A percentile compares a stretch with the other conserved stretches of the same genome.
Evolutionary conservation across 2,329 filamentous ascomycete species (phyloP).

Genomic region (Aspergillus sclerotialis): DNA sequence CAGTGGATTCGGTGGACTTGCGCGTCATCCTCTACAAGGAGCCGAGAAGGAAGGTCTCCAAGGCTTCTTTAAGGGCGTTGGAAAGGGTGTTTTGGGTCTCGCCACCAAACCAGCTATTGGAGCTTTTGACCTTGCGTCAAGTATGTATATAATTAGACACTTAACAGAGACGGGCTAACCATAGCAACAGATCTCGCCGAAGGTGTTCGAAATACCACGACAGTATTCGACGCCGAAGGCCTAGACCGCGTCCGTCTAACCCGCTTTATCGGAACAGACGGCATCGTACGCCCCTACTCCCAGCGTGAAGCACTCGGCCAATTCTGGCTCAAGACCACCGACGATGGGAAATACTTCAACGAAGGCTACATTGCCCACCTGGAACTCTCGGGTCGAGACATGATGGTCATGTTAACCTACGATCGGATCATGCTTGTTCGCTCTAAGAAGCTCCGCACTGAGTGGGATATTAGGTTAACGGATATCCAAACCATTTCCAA

Average conservation of each 20-base stretch:
- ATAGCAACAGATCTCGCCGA: constrained; percentile 65
- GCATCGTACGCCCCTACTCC: constrained; percentile 88
- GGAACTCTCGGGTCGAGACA: constrained; percentile 80
- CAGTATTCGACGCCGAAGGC: constrained; percentile 90
- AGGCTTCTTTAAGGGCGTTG: constrained; percentile 95
- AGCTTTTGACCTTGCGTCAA: constrained; percentile 92
- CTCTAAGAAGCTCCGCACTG: constrained; percentile 73
- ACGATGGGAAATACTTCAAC: constrained; percentile 96
- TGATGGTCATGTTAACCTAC: constrained; percentile 84
- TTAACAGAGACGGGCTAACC: constrained; percentile 5
- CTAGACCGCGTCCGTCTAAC: constrained; percentile 91
- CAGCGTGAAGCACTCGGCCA: constrained; percentile 93
- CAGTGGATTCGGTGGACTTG: constrained; percentile 87
- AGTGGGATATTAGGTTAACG: constrained; percentile 95
- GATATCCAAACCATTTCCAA: constrained; percentile 96
- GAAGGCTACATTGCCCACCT: constrained; percentile 96
- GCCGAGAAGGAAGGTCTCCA: constrained; percentile 91
- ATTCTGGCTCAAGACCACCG: constrained; percentile 97
- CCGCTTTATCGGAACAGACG: constrained; percentile 85
- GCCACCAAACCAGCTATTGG: constrained; percentile 96
- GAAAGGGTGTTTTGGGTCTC: constrained; percentile 88
- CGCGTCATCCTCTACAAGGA: constrained; percentile 87
- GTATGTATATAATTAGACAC: constrained; percentile 20
- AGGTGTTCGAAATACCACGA: constrained; percentile 96
- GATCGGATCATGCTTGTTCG: constrained; percentile 83